Conservation (phyloP, 306 rosid species). For the Pyrus pyrifolia region DNA sequence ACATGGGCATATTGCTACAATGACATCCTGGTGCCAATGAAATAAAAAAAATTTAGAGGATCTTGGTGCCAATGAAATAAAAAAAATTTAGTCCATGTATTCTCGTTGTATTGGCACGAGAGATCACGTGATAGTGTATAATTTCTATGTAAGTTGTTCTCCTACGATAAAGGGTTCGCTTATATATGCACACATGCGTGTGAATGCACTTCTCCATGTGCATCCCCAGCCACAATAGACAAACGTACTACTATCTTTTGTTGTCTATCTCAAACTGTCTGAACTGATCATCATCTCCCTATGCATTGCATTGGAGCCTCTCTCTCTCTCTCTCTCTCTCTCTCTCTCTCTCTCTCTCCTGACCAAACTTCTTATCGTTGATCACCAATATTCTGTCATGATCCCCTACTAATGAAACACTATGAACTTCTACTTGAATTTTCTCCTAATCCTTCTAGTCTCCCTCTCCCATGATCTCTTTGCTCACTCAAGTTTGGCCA, state of each 20-base stretch:
- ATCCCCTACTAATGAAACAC: background rate
- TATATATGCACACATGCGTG: too few species aligned
- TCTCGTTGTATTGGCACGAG: too few species aligned
- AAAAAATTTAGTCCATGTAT: too few species aligned
- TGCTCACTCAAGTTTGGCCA: background rate
- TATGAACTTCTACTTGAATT: background rate
- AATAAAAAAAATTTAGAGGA: too few species aligned
- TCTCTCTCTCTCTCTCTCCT: background rate
- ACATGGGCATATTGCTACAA: rapidly evolving
- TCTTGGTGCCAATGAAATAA: too few species aligned
- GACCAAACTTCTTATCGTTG: background rate
- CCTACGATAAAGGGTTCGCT: background rate
- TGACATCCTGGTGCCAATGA: too few species aligned
- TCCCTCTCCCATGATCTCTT: background rate
- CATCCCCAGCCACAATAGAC: background rate
- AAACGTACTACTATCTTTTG: background rate
- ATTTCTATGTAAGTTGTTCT: too few species aligned
- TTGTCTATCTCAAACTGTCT: background rate
- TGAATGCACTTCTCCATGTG: too few species aligned
- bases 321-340: background rate
- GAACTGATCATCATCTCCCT: background rate
- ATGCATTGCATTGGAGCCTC: too few species aligned
- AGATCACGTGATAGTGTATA: too few species aligned
- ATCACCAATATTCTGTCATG: background rate
- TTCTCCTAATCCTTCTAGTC: background rate